Base-by-base conservation (phyloP, 2,329 filamentous ascomycete genomes). In the Pseudohalonectria lignicola region DNA sequence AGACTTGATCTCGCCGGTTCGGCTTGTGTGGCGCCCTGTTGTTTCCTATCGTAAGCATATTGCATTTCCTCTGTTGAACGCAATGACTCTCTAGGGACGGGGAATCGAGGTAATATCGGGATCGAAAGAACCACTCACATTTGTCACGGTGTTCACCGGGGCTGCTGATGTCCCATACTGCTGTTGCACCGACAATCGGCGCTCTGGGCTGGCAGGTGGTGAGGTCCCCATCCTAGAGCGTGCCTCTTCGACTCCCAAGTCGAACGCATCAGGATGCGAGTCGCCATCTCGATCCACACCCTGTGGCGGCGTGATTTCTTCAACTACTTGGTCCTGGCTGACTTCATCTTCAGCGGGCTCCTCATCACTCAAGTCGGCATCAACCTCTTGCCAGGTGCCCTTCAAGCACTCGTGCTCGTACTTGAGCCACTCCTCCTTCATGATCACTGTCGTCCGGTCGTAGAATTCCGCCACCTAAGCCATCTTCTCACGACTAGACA, bases 381-480 rank as follows among this genome's bases (percentile, higher is more conserved):
- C 23, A 26, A 26, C 12, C 8, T 26, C 12, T 7, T 26, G 23
- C 23, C 23, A 26, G 12, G 23, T 26, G 23, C 23, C 23, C 23
- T 12, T 26, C 23, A 12, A 12, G 23, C 7, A 26, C 31, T n/a
- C n/a, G 31, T 18, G 15, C 16, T 23, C 36, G 20, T 38, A 32
- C 20, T 4, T 11, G 16, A 9, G n/a, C 36, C 36, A 38, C 21
- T 38, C 29, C 20, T 23, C 9, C 28, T 38, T 18, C 29, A 38
- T 17, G 4, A 23, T n/a, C 20, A 11, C 30, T 17, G 18, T 32
- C 20, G 28, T 19, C 21, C 21, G 17, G 19, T 23, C 36, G 28
- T 31, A 16, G 10, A 31, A 23, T 12, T 11, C 8, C 28, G 30
- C 36, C 36, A 38, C 28, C 36, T 38, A 38, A 28, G 36, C 36